Evolutionary conservation across 1,284 basidiomycete species (phyloP), one percentile per base, ranked within the genome.

Genomic region (Pterulicium gracile): DNA sequence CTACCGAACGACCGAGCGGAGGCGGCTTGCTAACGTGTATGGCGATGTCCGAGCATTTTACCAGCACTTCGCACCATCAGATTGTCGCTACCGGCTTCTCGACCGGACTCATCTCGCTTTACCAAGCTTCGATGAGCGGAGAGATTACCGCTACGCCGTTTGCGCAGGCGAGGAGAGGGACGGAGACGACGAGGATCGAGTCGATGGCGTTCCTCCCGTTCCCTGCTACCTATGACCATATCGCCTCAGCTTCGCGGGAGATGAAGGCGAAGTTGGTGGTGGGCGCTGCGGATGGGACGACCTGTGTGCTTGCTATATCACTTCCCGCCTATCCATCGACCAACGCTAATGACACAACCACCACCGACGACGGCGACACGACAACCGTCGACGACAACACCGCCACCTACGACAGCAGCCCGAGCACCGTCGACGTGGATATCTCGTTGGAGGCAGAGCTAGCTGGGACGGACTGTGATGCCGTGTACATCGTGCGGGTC

Each of bases 101-200:
- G 0, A 63, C 63, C n/a, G 88, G 87, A 1, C 55, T 79, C 3
- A 68, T 83, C 0, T 63, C 68, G 3, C 51, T 88, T 1, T 79
- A 78, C 54, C 76, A 81, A 53, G n/a, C n/a, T n/a, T n/a, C n/a
- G n/a, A n/a, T n/a, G n/a, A n/a, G n/a, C n/a, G n/a, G n/a, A n/a
- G n/a, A n/a, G n/a, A n/a, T n/a, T n/a, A 67, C 72, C 1, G 67
- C 72, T 10, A 54, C 61, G 1, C 60, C 79, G 44, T 54, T 18
- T 17, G 7, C 50, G 1, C 52, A 51, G 1, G 65, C 71, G 64
- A 43, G 18, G 13, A 21, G 13, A 54, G 60, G 61, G 42, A 67
- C 83, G 15, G 79, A 76, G 52, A 68, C 69, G 17, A 70, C 77
- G 2, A 66, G 67, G 0, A 67, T 88, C 14, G 77, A 79, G 53